Evolutionary conservation across 2,329 filamentous ascomycete genomes (phyloP).

Genomic region (Bimuria novae-zelandiae): DNA sequence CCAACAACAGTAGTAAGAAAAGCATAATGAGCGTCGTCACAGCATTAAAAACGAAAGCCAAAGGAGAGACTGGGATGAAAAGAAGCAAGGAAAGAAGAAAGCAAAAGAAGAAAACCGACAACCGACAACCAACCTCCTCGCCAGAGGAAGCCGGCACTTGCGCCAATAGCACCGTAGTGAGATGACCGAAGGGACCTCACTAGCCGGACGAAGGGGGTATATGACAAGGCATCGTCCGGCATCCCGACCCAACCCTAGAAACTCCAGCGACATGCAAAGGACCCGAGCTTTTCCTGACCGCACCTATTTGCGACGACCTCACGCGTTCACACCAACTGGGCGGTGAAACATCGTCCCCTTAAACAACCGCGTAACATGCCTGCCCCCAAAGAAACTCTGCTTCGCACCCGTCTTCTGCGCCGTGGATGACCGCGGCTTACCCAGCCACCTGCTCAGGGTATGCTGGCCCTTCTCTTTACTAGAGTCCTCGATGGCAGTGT

Average conservation of each 20-base stretch:
- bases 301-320: background rate
- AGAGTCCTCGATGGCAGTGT: conserved; percentile 28
- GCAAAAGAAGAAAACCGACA: conserved; percentile 6
- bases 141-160: conserved; percentile 37
- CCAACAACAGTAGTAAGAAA: conserved; percentile 1
- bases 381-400: conserved; percentile 43
- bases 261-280: conserved; percentile 18
- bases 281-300: conserved; percentile 12
- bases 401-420: conserved; percentile 29
- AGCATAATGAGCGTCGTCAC: conserved; percentile 1
- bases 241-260: background rate
- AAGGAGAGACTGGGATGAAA: background rate
- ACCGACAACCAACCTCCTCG: conserved; percentile 15
- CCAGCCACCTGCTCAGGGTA: conserved; percentile 40
- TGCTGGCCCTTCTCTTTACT: conserved; percentile 25
- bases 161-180: conserved; percentile 19
- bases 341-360: conserved; percentile 31
- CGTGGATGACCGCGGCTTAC: conserved; percentile 21
- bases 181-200: conserved; percentile 15
- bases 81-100: conserved; percentile 13
- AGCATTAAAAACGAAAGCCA: conserved; percentile 13
- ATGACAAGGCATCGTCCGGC: conserved; percentile 6
- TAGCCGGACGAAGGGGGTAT: conserved; percentile 11
- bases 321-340: background rate
- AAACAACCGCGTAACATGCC: conserved; percentile 45